Evolutionary conservation across 2,329 filamentous ascomycete species (phyloP).

Genomic region (Harringtonia aguacate): DNA sequence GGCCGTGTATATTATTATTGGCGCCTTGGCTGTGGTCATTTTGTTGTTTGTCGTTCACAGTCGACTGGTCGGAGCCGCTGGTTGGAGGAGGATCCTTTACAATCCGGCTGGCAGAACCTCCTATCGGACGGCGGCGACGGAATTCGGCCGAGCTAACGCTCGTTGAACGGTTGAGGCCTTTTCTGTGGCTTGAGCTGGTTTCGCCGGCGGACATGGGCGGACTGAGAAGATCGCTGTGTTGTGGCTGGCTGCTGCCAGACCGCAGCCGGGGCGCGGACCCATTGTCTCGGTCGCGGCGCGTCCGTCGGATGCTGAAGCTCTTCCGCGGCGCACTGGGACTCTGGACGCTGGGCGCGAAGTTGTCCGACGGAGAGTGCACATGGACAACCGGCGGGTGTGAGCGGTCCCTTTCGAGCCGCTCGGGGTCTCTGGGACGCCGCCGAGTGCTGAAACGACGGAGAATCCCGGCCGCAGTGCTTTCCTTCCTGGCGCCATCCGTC

Average conservation of each 20-base stretch:
- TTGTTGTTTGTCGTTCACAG: slow-evolving; percentile 39
- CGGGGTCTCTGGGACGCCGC: slow-evolving; percentile 53
- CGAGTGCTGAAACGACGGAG: slow-evolving; percentile 87
- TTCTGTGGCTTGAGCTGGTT: slow-evolving; percentile 45
- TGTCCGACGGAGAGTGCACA: slow-evolving; percentile 65
- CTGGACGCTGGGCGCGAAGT: neutral
- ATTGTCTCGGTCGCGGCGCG: slow-evolving; percentile 43
- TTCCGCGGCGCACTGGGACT: slow-evolving; percentile 56
- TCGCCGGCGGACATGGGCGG: slow-evolving; percentile 56
- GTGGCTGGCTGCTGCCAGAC: slow-evolving; percentile 54
- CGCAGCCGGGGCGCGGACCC: slow-evolving; percentile 32
- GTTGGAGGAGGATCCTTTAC: slow-evolving; percentile 59
- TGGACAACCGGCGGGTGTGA: slow-evolving; percentile 65
- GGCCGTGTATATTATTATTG: slow-evolving; percentile 26
- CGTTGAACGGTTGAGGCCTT: slow-evolving; percentile 72
- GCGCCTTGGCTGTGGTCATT: slow-evolving; percentile 40
- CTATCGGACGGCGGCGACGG: slow-evolving; percentile 45
- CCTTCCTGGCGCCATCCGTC: slow-evolving; percentile 60
- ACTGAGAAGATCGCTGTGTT: slow-evolving; percentile 68
- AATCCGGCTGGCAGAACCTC: slow-evolving; percentile 24
- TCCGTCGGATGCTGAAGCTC: slow-evolving; percentile 72
- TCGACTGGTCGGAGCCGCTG: slow-evolving; percentile 70
- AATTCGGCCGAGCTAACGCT: slow-evolving; percentile 87
- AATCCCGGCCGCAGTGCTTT: slow-evolving; percentile 75
- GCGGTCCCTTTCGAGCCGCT: slow-evolving; percentile 50